phyloP scores from a whole-genome alignment of 208 protist species.

The Herpetomonas samuelpessoai region DNA sequence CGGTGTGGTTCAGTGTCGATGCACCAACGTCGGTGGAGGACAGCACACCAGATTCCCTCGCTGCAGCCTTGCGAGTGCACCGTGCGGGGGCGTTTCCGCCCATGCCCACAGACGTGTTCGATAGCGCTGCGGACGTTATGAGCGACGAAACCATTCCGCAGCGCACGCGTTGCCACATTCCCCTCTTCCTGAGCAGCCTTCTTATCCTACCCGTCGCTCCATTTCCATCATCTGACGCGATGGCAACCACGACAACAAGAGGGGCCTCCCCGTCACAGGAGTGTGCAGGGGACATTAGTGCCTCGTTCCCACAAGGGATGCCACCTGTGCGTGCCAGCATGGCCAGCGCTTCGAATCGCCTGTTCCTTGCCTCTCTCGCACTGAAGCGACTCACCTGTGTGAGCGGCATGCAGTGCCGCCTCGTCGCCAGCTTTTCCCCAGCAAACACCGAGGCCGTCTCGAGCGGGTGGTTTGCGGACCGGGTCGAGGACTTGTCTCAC shows the following conservation, averaged over 20 bases:
- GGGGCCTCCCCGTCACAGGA: too few species aligned
- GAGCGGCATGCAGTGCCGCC: constrained; percentile 59
- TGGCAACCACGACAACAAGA: background rate
- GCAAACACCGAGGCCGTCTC: constrained; percentile 11
- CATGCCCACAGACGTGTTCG: constrained; percentile 22
- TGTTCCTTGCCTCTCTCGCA: constrained; percentile 40
- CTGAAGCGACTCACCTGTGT: constrained; percentile 36
- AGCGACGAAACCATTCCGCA: constrained; percentile 33
- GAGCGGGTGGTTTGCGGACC: constrained; percentile 18
- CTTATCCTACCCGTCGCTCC: constrained; percentile 1
- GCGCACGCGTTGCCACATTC: constrained; percentile 35
- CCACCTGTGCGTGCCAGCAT: background rate
- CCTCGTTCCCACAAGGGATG: too few species aligned
- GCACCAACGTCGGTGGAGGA: background rate
- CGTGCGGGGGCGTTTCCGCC: constrained; percentile 8
- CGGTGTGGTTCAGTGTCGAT: constrained; percentile 19
- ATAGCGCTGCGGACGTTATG: constrained; percentile 23
- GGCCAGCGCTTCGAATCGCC: constrained; percentile 14
- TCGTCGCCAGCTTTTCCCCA: constrained; percentile 31
- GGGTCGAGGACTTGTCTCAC: constrained; percentile 14
- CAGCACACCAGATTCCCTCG: too few species aligned
- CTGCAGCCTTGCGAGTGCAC: background rate
- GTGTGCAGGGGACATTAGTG: background rate
- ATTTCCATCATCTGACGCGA: background rate
- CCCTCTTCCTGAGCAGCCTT: constrained; percentile 24